Base-by-base conservation (phyloP, 192 early-diverging fungal genomes). In the Dimargaris cristalligena region DNA sequence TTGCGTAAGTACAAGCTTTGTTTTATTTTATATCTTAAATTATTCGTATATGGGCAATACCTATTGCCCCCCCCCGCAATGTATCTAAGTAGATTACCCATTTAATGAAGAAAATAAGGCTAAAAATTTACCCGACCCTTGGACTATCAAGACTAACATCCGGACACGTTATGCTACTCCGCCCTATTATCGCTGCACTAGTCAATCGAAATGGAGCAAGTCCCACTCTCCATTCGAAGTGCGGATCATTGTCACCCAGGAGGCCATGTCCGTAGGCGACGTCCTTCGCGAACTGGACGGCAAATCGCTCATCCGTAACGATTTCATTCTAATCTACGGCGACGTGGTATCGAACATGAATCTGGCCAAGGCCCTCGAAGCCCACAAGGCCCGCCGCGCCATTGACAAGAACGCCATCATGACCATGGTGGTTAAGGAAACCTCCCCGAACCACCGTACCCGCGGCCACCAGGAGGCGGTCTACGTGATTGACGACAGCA, bases 291-390 rank as follows among this genome's bases (percentile, higher is more conserved):
- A 92, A 63, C 65, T 94, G 52, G 92, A 99, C 65, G 78, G 74
- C 11, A 82, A 82, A 59, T 78, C 86, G 52, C 62, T 90, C 44
- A 78, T 97, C 57, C 69, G 72, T 31, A 82, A 81, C 0, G 92
- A 99, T 62, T 99, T 99, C 71, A 88, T 99, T 41, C 75, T 97
- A 44, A 86, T 94, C 58, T 81, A 69, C 10, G 93, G 89, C 46
- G 84, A 97, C 69, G 82, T 93, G 0, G 81, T 99, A 3, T 82
- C 92, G 8, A 96, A 97, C 64, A 81, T 96, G 66, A 77, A 90
- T 59, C 60, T 99, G 44, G 75, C 80, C 25, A 65, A 69, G 51
- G 77, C 85, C 23, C 56, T 95, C 34, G 84, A 90, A 26, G 83
- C 75, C n/a, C 96, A 99, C 67, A 58, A 73, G 71, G 77, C 75